Evolutionary conservation across 2,329 filamentous ascomycete genomes (phyloP), one percentile per base, ranked within the genome.

Genomic region (Drechslerella coelobrocha): DNA sequence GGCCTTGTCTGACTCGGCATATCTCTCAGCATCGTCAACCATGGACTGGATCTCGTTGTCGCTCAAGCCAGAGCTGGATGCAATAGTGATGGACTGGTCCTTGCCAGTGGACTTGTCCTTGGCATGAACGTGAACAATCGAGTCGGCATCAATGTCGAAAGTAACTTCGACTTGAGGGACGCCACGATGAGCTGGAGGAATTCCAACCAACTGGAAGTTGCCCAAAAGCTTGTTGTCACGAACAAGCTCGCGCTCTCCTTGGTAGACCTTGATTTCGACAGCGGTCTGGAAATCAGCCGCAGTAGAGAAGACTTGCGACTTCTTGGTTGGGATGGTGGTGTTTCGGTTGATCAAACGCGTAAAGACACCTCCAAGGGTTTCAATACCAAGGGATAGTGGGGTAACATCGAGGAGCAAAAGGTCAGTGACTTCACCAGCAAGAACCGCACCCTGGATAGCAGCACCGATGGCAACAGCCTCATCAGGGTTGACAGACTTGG

Each of bases 61-160:
- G 51, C 91, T 96, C 66, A 97, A 89, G 87, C 94, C 93, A 74
- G 93, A 97, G 81, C 93, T 94, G 69, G 92, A 97, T 62, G 93
- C 92, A 80, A 99, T 96, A 80, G 93, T 97, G 83, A 99, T 97
- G 73, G 92, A 97, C 85, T 99, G 93, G 80, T 97, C 93, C 88
- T 97, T 97, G 88, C 91, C 91, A 83, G 92, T 97, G 77, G 92
- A 93, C 89, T 97, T 97, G 84, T 97, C 93, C 86, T 96, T 96
- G 81, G 93, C 93, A 81, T 94, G 90, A 74, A 97, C 93, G 84
- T 97, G 92, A 77, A 97, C 92, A 77, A 97, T 97, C 17, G 92
- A 96, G 81, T 97, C 92, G 78, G 93, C 93, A 77, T 97, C 93
- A 80, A 97, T 97, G 82, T 97, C 93, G 82, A 97, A 97, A 78